These are phyloP conservation scores for Nemania sp. DNA, from an alignment of 2,329 filamentous ascomycete genomes.

Conservation along the genomic window DNA sequence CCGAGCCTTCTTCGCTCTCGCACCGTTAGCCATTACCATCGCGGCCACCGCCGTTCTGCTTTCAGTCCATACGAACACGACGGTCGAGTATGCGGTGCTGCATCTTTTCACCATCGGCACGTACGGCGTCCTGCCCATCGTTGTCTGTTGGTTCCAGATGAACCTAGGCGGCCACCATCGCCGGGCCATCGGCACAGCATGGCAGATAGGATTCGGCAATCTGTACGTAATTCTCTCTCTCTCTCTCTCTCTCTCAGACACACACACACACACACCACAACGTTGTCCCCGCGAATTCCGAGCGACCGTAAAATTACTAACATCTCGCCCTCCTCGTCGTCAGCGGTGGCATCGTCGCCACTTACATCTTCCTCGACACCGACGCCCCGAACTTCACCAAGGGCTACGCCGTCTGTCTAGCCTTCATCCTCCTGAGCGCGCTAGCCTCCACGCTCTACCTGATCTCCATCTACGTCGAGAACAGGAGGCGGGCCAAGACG, in stretches of 20 bases:
- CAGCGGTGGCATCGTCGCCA: slow-evolving; percentile 73
- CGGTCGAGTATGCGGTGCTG: slow-evolving; percentile 75
- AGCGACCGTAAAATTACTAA: not conserved
- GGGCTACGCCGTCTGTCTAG: slow-evolving; percentile 78
- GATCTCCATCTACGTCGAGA: slow-evolving; percentile 61
- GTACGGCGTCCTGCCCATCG: slow-evolving; percentile 88
- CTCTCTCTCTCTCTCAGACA: not conserved
- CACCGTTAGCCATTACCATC: slow-evolving; percentile 71
- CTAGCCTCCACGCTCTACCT: slow-evolving; percentile 65
- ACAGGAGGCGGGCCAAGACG: slow-evolving; percentile 59
- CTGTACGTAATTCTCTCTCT: slow-evolving; percentile 46
- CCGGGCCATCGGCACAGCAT: slow-evolving; percentile 70
- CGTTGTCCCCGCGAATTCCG: not conserved
- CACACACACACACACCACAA: too few relatives aligned
- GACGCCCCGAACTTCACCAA: slow-evolving; percentile 72
- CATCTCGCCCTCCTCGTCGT: not conserved
- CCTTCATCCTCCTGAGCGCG: slow-evolving; percentile 71
- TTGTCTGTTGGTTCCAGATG: slow-evolving; percentile 83
- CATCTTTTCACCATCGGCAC: slow-evolving; percentile 81
- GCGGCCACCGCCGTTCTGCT: slow-evolving; percentile 77
- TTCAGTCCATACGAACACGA: slow-evolving; percentile 67
- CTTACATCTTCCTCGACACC: slow-evolving; percentile 67
- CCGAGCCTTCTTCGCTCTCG: slow-evolving; percentile 73
- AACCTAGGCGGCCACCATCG: slow-evolving; percentile 76
- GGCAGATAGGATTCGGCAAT: slow-evolving; percentile 80